A percentile compares a stretch with the other conserved stretches of the same genome.
Evolutionary conservation across 176 grass and related monocot species (phyloP).

Genomic region (Zoysia japonica): DNA sequence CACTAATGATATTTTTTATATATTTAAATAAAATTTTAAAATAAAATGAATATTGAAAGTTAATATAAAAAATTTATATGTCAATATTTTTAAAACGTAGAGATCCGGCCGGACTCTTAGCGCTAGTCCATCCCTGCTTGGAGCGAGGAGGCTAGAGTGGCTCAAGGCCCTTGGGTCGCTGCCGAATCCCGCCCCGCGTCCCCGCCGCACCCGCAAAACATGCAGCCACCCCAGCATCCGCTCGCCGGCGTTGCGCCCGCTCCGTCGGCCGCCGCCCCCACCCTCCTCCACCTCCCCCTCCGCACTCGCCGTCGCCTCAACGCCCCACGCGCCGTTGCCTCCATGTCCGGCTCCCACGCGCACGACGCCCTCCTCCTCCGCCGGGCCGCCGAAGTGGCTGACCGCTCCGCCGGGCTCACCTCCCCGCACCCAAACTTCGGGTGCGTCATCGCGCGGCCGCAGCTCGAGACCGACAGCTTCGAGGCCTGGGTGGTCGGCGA

Average conservation of each 20-base stretch:
- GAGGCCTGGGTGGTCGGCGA: conserved; percentile 57
- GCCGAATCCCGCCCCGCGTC: not conserved
- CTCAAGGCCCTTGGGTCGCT: not conserved
- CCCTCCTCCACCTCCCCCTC: not conserved
- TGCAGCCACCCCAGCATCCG: conserved; percentile 10
- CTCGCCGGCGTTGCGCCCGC: not conserved
- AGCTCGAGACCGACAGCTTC: not conserved
- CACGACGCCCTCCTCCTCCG: conserved; percentile 49
- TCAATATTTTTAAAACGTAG: too few relatives aligned
- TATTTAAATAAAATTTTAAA: too few relatives aligned
- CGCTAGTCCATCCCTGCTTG: too few relatives aligned
- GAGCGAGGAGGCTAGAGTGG: too few relatives aligned
- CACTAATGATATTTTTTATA: too few relatives aligned
- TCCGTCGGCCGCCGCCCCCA: not conserved
- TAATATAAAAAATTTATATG: too few relatives aligned
- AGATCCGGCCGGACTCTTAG: too few relatives aligned
- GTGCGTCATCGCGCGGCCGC: conserved; percentile 60
- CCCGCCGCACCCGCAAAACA: not conserved
- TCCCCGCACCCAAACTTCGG: conserved; percentile 93
- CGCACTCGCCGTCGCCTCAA: not conserved
- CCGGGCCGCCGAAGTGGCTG: conserved; percentile 74
- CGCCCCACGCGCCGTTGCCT: not conserved
- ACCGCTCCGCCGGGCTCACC: conserved; percentile 70
- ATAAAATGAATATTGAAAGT: too few relatives aligned
- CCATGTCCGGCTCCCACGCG: not conserved